Conservation (phyloP, 2,329 filamentous ascomycete genomes). For the Penicillium sp. region DNA sequence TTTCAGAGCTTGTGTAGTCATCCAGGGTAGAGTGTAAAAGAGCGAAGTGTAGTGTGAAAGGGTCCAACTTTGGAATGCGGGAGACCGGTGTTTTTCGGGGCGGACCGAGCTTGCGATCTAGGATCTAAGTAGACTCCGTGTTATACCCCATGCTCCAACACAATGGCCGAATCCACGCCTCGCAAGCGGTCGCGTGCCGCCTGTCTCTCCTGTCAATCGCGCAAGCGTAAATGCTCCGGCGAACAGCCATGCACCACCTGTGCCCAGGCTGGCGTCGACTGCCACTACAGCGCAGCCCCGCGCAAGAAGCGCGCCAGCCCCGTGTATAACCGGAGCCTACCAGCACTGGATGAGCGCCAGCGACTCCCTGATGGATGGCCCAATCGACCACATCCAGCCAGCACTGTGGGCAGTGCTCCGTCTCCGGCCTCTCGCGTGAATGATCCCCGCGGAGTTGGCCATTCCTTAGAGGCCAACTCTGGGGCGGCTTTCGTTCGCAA, state of each 20-base stretch:
- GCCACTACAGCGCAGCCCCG: conserved; percentile 44
- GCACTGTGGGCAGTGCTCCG: conserved; percentile 1
- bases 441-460: conserved; percentile 3
- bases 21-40: background rate
- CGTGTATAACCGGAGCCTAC: conserved; percentile 15
- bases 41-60: too few species aligned
- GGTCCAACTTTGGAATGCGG: background rate
- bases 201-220: conserved; percentile 54
- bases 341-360: conserved; percentile 10
- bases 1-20: background rate
- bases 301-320: conserved; percentile 31
- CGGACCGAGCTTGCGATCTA: background rate
- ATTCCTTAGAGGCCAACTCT: conserved; percentile 57
- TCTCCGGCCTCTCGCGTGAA: conserved; percentile 12
- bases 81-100: background rate
- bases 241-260: conserved; percentile 54
- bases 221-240: conserved; percentile 59
- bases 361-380: conserved; percentile 8
- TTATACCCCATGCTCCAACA: background rate
- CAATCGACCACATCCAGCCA: background rate
- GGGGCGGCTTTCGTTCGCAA: conserved; percentile 56
- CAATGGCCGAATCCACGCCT: conserved; percentile 28
- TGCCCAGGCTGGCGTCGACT: conserved; percentile 54
- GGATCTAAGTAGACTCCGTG: too few species aligned
- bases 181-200: conserved; percentile 47